These are phyloP conservation scores for Hamamelis virginiana DNA, from an alignment of 164 flowering plant genomes.

Conservation along the genomic window DNA sequence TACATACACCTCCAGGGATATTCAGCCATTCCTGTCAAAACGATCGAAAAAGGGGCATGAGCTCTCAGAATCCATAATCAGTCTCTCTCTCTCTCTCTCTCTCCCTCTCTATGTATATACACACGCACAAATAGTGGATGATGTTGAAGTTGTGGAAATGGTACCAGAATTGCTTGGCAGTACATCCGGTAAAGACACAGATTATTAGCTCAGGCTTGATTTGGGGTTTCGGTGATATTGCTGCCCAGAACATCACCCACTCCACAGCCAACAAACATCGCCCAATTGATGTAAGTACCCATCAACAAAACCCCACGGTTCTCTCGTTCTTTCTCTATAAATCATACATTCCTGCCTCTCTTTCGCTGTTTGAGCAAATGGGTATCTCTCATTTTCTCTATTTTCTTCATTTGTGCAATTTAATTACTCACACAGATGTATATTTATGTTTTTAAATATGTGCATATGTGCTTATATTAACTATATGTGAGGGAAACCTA, in stretches of 20 bases:
- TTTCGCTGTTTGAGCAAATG: neutral
- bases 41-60: neutral
- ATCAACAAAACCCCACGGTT: neutral
- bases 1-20: too few relatives aligned
- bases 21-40: too few relatives aligned
- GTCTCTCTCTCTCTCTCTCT: slow-evolving; percentile 1
- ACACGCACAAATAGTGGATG: neutral
- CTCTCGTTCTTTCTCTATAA: neutral
- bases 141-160: slow-evolving; percentile 42
- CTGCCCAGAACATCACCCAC: slow-evolving; percentile 43
- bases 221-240: slow-evolving; percentile 46
- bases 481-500: too few relatives aligned
- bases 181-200: slow-evolving; percentile 50
- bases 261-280: slow-evolving; percentile 14
- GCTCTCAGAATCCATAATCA: neutral
- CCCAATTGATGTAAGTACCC: slow-evolving; percentile 16
- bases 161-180: slow-evolving; percentile 43
- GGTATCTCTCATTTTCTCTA: neutral
- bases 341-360: neutral
- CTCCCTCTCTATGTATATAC: neutral
- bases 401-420: too few relatives aligned
- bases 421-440: too few relatives aligned
- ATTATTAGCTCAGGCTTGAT: slow-evolving; percentile 43
- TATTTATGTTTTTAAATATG: too few relatives aligned
- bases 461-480: too few relatives aligned